Base-by-base conservation (phyloP, 2,329 filamentous ascomycete species). In the Epichloe uncinata region DNA sequence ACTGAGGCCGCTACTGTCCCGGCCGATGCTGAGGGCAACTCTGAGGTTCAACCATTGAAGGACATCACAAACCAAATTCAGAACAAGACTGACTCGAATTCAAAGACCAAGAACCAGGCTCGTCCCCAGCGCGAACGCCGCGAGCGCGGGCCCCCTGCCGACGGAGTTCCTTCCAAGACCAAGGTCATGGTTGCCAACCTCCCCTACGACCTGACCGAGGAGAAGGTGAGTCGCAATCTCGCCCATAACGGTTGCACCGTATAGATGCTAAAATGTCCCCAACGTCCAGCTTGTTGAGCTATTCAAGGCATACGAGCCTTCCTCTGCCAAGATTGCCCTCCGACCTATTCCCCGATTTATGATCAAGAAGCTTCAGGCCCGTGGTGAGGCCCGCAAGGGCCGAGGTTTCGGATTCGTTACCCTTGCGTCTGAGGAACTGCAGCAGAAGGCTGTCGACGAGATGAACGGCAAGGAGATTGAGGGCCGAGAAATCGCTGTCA, bases 101-200 rank as follows among this genome's bases (percentile, higher is more conserved):
- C 78, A 60, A 79, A 82, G 69, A 75, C 73, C 61, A 74, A 76
- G 68, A 69, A 65, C 53, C 71, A 77, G 65, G 65, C 70, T 61
- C 77, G 76, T 55, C 69, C 72, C 61, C 71, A 73, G 62, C 77
- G 77, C 63, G 77, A 81, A 73, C 76, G 78, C 62, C 77, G 80
- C 60, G 78, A 96, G 81, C 90, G 93, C 69, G 93, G 56, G 56
- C 93, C 93, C 57, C 93, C 93, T 53, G 91, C 95, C 70, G 91
- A 98, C 68, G 93, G 93, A 60, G 87, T 98, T 64, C 85, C 93
- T 58, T 97, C 91, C 72, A 96, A 96, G 84, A 97, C 87, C 72
- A 98, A 98, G 85, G 88, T 98, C 73, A 98, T 98, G 93, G 93
- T 98, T 64, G 93, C 93, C 65, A 98, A 98, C 78, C 82, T 98